Base-by-base conservation (phyloP, 176 grass and related monocot species). In the Carex littledalei region DNA sequence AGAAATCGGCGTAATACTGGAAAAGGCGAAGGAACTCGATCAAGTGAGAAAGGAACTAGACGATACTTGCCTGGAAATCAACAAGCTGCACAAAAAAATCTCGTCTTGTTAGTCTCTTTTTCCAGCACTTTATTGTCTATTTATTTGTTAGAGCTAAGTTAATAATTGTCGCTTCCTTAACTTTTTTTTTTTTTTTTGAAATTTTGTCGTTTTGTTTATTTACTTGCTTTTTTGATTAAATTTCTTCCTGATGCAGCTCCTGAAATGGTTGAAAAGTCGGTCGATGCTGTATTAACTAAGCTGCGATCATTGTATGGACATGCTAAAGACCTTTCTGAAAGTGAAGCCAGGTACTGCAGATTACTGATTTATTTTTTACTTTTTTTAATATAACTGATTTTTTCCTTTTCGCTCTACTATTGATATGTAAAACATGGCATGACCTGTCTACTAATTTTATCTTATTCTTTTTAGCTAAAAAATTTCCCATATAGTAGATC, bases 241-340 rank as follows among this genome's bases (percentile, higher is more conserved):
- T 70, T 0, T 8, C 31, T 88, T 74, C 52, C 67, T 49, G 81
- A 58, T 88, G 7, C 91, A 98, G 95, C 88, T 88, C 88, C 89
- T 22, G 95, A 98, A 67, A 85, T 87, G 21, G 78, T 82, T 85
- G 95, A 98, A 68, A 98, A 98, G 90, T 78, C 86, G 56, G 74
- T 60, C 63, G 95, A 98, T 54, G 10, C 13, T 34, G 86, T 89
- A 20, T 85, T 95, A 80, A 15, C 32, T 63, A 94, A 81, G 83
- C 95, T 98, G 57, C 89, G 90, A 85, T 3, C 2, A 80, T 91
- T 92, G 73, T 98, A 98, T 88, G 24, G 50, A 64, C 84, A 76
- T 57, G 95, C 93, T 13, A 98, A 92, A 89, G 93, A 94, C 6
- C 91, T 98, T 41, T 88, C 76, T 75, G 95, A 95, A 61, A 92